phyloP scores from a whole-genome alignment of 768 basidiomycete genomes.

The Scleroderma citrinum region DNA sequence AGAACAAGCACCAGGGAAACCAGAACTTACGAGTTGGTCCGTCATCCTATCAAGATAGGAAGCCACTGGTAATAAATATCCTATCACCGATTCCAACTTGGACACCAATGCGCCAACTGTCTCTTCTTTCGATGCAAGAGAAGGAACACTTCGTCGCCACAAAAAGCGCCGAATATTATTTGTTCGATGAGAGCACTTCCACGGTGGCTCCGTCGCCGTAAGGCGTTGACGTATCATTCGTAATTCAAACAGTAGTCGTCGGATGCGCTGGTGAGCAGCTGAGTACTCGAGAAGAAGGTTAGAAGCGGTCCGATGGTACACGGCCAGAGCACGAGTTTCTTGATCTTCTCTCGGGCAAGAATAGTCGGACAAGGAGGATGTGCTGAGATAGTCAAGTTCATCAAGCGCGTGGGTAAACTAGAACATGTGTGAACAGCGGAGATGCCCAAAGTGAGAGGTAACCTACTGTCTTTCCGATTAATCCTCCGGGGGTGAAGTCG shows the following conservation, averaged over 20 bases:
- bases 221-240: slow-evolving; percentile 11
- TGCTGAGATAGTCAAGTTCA: slow-evolving; percentile 19
- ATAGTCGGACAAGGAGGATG: slow-evolving; percentile 2
- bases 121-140: slow-evolving; percentile 5
- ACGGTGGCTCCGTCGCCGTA: not conserved
- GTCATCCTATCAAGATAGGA: slow-evolving; percentile 27
- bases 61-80: slow-evolving; percentile 14
- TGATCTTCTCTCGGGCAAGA: not conserved
- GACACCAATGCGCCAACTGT: slow-evolving; percentile 8
- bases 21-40: slow-evolving; percentile 17
- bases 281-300: slow-evolving; percentile 30
- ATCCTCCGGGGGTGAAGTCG: slow-evolving; percentile 20
- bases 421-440: not conserved
- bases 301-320: slow-evolving; percentile 26
- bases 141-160: slow-evolving; percentile 6
- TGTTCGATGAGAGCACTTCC: not conserved
- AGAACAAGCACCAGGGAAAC: not conserved
- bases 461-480: slow-evolving; percentile 26
- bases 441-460: not conserved
- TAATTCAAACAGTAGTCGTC: slow-evolving; percentile 12
- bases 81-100: slow-evolving; percentile 18
- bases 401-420: slow-evolving; percentile 26
- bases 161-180: not conserved
- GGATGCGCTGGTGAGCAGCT: slow-evolving; percentile 18
- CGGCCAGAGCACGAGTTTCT: slow-evolving; percentile 15